These are phyloP conservation scores for Bretschneidera sinensis DNA, from an alignment of 345 rosid genomes.

Conservation along the genomic window DNA sequence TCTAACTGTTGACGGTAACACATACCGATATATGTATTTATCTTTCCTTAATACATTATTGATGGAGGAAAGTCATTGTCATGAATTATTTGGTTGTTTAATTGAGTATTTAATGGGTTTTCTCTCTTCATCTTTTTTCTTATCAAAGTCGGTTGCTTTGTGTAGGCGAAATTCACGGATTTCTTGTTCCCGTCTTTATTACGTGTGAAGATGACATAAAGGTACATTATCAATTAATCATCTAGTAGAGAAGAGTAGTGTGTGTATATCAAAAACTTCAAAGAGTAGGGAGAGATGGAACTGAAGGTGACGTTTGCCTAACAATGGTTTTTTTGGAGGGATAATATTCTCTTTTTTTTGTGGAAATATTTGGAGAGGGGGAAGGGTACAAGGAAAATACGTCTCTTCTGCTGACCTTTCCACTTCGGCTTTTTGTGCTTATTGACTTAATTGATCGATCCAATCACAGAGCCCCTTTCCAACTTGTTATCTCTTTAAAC, in stretches of 20 bases:
- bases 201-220: not conserved
- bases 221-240: not conserved
- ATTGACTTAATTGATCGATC: conserved; percentile 21
- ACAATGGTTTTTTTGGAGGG: conserved; percentile 22
- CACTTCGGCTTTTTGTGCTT: conserved; percentile 23
- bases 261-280: not conserved
- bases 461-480: conserved; percentile 15
- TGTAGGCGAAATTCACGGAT: not conserved
- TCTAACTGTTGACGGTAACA: too few species aligned
- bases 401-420: conserved; percentile 27
- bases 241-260: not conserved
- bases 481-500: conserved; percentile 2
- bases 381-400: conserved; percentile 19
- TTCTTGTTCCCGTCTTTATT: not conserved
- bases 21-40: too few species aligned
- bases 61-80: too few species aligned
- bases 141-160: not conserved
- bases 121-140: too few species aligned
- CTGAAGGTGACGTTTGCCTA: conserved; percentile 57
- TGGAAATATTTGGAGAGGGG: conserved; percentile 19
- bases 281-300: conserved; percentile 4
- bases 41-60: too few species aligned
- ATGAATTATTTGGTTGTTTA: not conserved
- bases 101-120: not conserved
- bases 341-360: conserved; percentile 24